A percentile compares a stretch with the other conserved stretches of the same genome.
Evolutionary conservation across 2,329 filamentous ascomycete genomes (phyloP).

Genomic region (Cladobotryum mycophilum): DNA sequence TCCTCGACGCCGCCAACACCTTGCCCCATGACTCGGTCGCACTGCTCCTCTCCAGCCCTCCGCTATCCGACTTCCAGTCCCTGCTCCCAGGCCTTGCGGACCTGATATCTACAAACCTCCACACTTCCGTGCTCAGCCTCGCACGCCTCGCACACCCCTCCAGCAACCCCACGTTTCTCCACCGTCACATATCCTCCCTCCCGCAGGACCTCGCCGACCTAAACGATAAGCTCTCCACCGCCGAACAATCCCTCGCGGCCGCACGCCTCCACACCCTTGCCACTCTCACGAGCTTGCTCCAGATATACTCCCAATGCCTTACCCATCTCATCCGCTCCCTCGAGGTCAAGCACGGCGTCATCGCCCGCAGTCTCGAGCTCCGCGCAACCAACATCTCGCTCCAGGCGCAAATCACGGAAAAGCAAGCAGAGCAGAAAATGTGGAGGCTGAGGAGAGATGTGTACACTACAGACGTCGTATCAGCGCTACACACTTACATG

Average conservation of each 20-base stretch:
- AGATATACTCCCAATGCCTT: conserved; percentile 33
- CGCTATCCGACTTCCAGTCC: conserved; percentile 40
- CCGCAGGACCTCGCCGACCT: conserved; percentile 34
- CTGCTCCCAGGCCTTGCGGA: conserved; percentile 43
- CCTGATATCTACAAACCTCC: conserved; percentile 45
- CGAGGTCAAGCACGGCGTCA: conserved; percentile 49
- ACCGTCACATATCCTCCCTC: conserved; percentile 49
- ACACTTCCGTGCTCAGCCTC: conserved; percentile 41
- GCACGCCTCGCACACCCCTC: conserved; percentile 42
- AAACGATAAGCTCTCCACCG: conserved; percentile 22
- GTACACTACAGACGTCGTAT: conserved; percentile 39
- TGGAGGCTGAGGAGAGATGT: conserved; percentile 31
- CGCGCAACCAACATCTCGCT: conserved; percentile 40
- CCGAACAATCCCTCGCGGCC: conserved; percentile 28
- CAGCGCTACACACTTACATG: conserved; percentile 41
- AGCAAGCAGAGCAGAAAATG: conserved; percentile 31
- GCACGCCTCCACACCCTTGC: conserved; percentile 35
- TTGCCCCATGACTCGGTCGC: conserved; percentile 31
- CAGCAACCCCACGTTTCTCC: conserved; percentile 51
- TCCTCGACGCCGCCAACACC: conserved; percentile 33
- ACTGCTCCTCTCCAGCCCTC: conserved; percentile 44
- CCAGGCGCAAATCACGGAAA: conserved; percentile 35
- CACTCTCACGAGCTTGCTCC: conserved; percentile 33
- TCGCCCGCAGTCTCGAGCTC: conserved; percentile 47
- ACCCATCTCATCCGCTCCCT: conserved; percentile 42